Evolutionary conservation across 305 asterid genomes (phyloP).

Genomic region (Solanum hybrid): DNA sequence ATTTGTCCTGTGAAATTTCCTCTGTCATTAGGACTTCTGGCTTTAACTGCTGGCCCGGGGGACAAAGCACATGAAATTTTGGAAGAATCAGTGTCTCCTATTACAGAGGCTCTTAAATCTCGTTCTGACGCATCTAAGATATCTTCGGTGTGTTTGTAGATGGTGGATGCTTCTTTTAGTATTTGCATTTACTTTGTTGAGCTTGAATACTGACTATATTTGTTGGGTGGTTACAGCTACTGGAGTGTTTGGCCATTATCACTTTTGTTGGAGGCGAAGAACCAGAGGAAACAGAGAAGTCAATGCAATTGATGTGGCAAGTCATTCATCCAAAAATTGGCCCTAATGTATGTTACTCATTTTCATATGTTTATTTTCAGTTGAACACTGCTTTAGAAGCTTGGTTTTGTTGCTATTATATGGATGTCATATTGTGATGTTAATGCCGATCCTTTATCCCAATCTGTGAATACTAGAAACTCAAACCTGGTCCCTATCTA

Average conservation of each 20-base stretch:
- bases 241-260: conserved; percentile 77
- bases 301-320: conserved; percentile 92
- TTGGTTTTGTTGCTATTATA: background rate
- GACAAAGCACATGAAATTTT: conserved; percentile 71
- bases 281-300: conserved; percentile 67
- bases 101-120: conserved; percentile 68
- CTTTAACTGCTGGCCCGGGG: conserved; percentile 84
- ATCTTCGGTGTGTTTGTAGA: conserved; percentile 38
- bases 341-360: conserved; percentile 54
- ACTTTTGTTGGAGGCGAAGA: conserved; percentile 89
- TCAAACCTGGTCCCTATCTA: background rate
- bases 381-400: background rate
- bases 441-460: background rate
- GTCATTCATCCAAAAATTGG: conserved; percentile 87
- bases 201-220: background rate
- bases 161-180: background rate
- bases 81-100: conserved; percentile 71
- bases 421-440: background rate
- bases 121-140: conserved; percentile 56
- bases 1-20: background rate
- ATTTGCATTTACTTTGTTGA: background rate
- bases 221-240: conserved; percentile 36
- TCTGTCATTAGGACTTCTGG: conserved; percentile 51
- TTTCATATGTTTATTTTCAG: background rate
- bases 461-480: background rate